Conservation (phyloP, 345 rosid genomes). For the Linum trigynum region DNA sequence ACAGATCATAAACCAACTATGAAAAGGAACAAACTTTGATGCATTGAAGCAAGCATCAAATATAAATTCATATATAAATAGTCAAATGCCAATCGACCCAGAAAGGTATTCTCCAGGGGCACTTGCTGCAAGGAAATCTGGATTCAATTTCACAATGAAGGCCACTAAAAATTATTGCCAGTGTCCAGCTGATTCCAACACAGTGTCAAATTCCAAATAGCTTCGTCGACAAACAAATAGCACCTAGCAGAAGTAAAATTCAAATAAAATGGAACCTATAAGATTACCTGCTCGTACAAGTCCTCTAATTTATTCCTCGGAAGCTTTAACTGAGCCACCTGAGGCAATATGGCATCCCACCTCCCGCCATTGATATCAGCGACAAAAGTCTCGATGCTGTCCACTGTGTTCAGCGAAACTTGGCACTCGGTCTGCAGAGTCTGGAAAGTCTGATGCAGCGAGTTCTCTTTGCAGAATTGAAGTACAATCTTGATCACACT, state of each 20-base stretch:
- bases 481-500: constrained; percentile 96
- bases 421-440: constrained; percentile 89
- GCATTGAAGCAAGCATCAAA: background rate
- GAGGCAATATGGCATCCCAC: constrained; percentile 93
- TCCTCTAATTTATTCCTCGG: constrained; percentile 87
- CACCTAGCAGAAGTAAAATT: background rate
- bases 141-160: background rate
- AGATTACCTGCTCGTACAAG: constrained; percentile 73
- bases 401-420: constrained; percentile 87
- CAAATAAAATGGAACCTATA: background rate
- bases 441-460: constrained; percentile 90
- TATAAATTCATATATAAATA: background rate
- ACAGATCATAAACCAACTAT: background rate
- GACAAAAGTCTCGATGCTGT: constrained; percentile 85
- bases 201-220: background rate
- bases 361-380: constrained; percentile 82
- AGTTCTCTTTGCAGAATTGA: constrained; percentile 96
- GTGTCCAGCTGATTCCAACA: background rate
- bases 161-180: background rate
- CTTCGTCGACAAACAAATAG: background rate
- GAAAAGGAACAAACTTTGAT: constrained; percentile 2
- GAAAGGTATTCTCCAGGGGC: background rate
- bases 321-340: constrained; percentile 87
- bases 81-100: background rate
- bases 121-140: too few species aligned